Conservation (phyloP, 225 moss, liverwort and hornwort species). For the Anthoceros angustus region DNA sequence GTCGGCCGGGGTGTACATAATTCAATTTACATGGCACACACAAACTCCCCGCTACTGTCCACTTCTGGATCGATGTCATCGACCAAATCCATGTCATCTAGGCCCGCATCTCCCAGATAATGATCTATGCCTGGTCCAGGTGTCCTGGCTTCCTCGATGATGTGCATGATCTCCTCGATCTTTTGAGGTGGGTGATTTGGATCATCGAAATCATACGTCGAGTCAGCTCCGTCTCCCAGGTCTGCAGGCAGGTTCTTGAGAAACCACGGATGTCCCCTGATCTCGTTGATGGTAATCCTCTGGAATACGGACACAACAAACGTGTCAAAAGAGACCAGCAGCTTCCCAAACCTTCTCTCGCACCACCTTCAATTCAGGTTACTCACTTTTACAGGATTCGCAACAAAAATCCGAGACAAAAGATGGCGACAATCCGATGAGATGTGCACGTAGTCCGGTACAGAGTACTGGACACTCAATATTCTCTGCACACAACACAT, state of each 20-base stretch:
- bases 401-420: slow-evolving; percentile 85
- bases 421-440: slow-evolving; percentile 78
- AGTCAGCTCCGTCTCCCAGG: slow-evolving; percentile 43
- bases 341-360: neutral
- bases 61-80: slow-evolving; percentile 52
- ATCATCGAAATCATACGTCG: slow-evolving; percentile 81
- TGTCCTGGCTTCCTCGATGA: slow-evolving; percentile 29
- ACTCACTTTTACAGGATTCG: slow-evolving; percentile 44
- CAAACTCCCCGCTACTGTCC: slow-evolving; percentile 93
- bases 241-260: slow-evolving; percentile 81
- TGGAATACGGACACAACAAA: slow-evolving; percentile 10
- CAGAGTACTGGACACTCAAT: slow-evolving; percentile 88
- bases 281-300: slow-evolving; percentile 76
- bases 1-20: neutral
- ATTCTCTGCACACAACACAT: slow-evolving; percentile 37
- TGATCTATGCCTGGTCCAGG: slow-evolving; percentile 28
- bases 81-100: slow-evolving; percentile 79
- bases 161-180: slow-evolving; percentile 87
- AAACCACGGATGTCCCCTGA: slow-evolving; percentile 93
- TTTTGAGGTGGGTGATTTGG: slow-evolving; percentile 90
- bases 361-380: neutral
- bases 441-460: slow-evolving; percentile 92
- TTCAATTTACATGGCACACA: slow-evolving; percentile 56
- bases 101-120: slow-evolving; percentile 38
- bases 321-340: no score